Evolutionary conservation across 192 early-diverging fungal species (phyloP), one percentile per base, ranked within the genome.

Genomic region (Coemansia reversa): DNA sequence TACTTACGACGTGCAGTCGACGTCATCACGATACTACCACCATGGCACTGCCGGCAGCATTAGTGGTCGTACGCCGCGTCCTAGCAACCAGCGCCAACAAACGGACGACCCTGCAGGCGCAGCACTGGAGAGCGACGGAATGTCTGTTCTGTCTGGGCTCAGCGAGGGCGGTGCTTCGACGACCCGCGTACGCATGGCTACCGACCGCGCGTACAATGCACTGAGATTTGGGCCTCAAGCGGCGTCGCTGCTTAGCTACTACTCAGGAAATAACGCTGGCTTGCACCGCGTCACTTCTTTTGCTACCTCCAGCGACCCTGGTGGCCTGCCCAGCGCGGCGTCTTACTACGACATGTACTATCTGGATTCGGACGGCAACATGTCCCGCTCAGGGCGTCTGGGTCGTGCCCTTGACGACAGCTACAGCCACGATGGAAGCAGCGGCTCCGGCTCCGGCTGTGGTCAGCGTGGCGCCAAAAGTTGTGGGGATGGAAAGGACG

Each of bases 141-240:
- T 70, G n/a, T 74, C 70, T 6, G 58, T 74, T 52, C 53, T 79
- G 14, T 74, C 76, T 7, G 76, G 67, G 1, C 29, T 74, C 39
- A 79, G 76, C 55, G 76, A 79, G 11, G 76, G 70, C 30, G 76
- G 68, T 6, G 71, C 71, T 8, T 79, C 76, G 18, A 79, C 76
- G 2, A 65, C 76, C 5, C 63, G 76, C 0, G 65, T 79, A 60
- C 71, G 76, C 23, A 65, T 79, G 68, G 70, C 76, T 25, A 79
- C 76, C 0, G 71, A 73, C 29, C 60, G 62, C 20, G 76, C 76
- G 3, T 79, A 79, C 56, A 65, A 74, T 33, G 76, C 71, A 2
- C 54, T 79, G 54, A 51, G 76, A 0, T 67, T 70, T 12, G 76
- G 75, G 0, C 68, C 69, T 0, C 47, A 66, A 45, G 56, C 51